These are phyloP conservation scores for Chlorencoelia australis DNA, from an alignment of 2,329 filamentous ascomycete species.

Conservation along the genomic window DNA sequence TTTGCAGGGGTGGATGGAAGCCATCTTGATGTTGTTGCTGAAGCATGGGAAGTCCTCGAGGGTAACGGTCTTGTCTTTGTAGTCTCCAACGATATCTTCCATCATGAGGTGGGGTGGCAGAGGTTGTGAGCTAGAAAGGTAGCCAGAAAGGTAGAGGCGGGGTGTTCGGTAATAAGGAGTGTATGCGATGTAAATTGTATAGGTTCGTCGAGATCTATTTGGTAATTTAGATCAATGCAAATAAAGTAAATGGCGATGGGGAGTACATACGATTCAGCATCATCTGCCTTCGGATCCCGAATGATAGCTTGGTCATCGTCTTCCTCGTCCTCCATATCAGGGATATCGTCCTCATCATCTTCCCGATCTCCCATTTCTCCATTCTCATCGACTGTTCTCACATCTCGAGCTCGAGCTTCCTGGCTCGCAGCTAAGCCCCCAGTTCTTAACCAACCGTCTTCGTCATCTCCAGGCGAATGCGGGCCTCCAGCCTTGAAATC, in stretches of 20 bases:
- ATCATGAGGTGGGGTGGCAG: constrained; percentile 81
- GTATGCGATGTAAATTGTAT: constrained; percentile 97
- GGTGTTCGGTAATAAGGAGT: constrained; percentile 94
- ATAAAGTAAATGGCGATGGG: not conserved
- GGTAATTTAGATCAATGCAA: too few relatives aligned
- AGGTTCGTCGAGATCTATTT: constrained; percentile 71
- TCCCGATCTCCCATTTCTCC: constrained; percentile 74
- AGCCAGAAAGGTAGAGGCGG: constrained; percentile 88
- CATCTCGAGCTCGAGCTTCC: constrained; percentile 67
- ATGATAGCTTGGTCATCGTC: constrained; percentile 95
- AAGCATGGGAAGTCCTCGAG: constrained; percentile 97
- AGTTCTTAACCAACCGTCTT: constrained; percentile 87
- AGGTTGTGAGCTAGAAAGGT: constrained; percentile 67
- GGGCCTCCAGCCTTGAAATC: constrained; percentile 41
- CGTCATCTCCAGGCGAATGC: constrained; percentile 46
- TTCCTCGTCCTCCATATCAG: constrained; percentile 96
- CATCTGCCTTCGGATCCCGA: constrained; percentile 46
- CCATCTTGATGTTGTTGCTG: constrained; percentile 86
- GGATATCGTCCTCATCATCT: constrained; percentile 72
- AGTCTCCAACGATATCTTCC: constrained; percentile 93
- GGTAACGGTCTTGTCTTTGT: constrained; percentile 97
- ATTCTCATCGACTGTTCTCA: constrained; percentile 79
- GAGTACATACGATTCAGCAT: constrained; percentile 22
- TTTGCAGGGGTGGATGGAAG: constrained; percentile 92
- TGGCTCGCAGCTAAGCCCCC: constrained; percentile 68